Base-by-base conservation (phyloP, 306 rosid species). In the Lablab purpureus region DNA sequence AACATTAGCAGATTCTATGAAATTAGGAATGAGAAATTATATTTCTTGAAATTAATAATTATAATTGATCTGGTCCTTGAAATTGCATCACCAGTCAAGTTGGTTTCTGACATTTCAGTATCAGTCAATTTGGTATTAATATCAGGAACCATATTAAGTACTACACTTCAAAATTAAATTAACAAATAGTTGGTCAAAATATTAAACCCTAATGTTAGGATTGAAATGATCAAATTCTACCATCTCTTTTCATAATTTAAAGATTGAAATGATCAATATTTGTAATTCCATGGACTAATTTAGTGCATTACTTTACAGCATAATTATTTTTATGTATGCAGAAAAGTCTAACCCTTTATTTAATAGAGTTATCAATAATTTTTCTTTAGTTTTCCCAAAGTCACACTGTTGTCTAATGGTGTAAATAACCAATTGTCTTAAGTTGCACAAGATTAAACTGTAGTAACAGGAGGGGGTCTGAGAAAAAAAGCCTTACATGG, bases 401-500 rank as follows among this genome's bases (percentile, higher is more conserved):
- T 43, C 22, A 12, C 10, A 43, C 37, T 12, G 17, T 14, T 59
- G n/a, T 25, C 36, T 43, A 41, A 22, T 68, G 41, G 19, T 68
- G 41, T 14, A 23, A 69, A 15, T 17, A 3, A 46, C 58, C 32
- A 7, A 4, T 27, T 15, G 23, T 7, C 45, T 6, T 7, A 63
- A 17, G 25, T 63, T 62, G 25, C 69, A 63, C 14, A 63, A 17
- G n/a, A n/a, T 64, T n/a, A 3, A 62, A 62, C 43, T 7, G 41
- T 15, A 37, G n/a, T 21, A 40, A 19, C 1, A 60, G 30, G 52
- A 21, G 11, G 11, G 40, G 4, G 0, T 69, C 9, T 15, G 40
- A 40, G 15, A 43, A 27, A 17, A 80, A 79, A n/a, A 22, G 0
- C 12, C 76, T 19, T 83, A 90, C 97, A 90, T 89, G 63, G 2